Evolutionary conservation across 2,329 filamentous ascomycete genomes (phyloP), one percentile per base, ranked within the genome.

Genomic region (Neodidymelliopsis sp.): DNA sequence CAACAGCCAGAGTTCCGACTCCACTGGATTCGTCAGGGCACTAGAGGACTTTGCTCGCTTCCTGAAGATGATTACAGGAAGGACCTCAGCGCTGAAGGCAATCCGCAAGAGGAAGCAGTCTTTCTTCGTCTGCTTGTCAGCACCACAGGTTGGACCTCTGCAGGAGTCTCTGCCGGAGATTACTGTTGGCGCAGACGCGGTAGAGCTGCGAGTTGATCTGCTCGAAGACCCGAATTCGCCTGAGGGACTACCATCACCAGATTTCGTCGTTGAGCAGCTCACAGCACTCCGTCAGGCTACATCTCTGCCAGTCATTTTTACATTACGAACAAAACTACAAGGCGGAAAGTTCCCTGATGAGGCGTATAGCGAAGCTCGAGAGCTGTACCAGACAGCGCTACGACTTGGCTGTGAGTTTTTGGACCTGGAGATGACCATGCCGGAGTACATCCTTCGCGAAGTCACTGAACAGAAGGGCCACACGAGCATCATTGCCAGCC

Each of bases 151-250:
- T 12, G 77, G 81, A 9, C 76, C 83, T 15, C 83, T 86, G 22
- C 70, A 84, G 7, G 79, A 85, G 15, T 76, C 87, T 20, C 79
- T 99, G 33, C 85, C 87, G 2, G 79, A 84, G 40, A 87, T 91
- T 31, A 85, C 88, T 10, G 85, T 95, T 29, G 94, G 94, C 4
- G 89, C 90, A 6, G 93, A 99, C 74, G 94, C 93, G 3, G 90
- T 97, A 9, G 94, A 99, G 73, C 76, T 99, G 40, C 85, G 94
- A n/a, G 90, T 96, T 4, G 94, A 99, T 74, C 78, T 99, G 30
- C 81, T 99, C 12, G 82, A 88, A 53, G 89, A 97, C 65, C 84
- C 86, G 4, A 80, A 84, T 3, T 77, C 77, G 10, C 69, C 77
- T 15, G 76, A 77, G 35, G 82, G 81, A 0, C 76, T 87, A 40